Evolutionary conservation across 208 protist genomes (phyloP).

Genomic region (Jaenimonas drosophilae): DNA sequence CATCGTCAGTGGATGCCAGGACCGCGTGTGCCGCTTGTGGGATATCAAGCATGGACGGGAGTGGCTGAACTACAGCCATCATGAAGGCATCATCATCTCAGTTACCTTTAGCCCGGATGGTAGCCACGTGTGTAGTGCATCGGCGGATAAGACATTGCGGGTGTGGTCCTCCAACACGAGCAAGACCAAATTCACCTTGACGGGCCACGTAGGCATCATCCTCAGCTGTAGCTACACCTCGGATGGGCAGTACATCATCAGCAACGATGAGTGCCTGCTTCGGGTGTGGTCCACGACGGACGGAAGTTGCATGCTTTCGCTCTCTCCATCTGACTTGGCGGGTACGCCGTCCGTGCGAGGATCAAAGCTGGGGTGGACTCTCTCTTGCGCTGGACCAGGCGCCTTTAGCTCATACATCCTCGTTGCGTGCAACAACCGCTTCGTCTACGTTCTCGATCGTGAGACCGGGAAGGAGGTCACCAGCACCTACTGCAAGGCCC

Average conservation of each 20-base stretch:
- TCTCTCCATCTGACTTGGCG: conserved; percentile 39
- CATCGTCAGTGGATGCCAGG: conserved; percentile 80
- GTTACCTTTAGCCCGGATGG: conserved; percentile 73
- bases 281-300: conserved; percentile 61
- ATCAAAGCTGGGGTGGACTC: conserved; percentile 60
- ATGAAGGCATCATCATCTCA: conserved; percentile 80
- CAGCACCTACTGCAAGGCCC: conserved; percentile 68
- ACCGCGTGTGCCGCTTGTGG: conserved; percentile 83
- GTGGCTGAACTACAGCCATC: conserved; percentile 47
- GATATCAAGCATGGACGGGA: conserved; percentile 56
- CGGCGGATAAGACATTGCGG: conserved; percentile 71
- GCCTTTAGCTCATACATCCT: conserved; percentile 58
- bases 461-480: conserved; percentile 55
- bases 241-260: conserved; percentile 75
- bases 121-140: conserved; percentile 60
- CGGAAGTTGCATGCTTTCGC: conserved; percentile 40
- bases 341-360: conserved; percentile 18
- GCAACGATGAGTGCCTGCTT: conserved; percentile 77
- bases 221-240: conserved; percentile 68
- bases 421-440: conserved; percentile 76
- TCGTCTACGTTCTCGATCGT: conserved; percentile 77
- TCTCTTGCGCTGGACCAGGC: conserved; percentile 64
- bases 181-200: conserved; percentile 52
- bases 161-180: conserved; percentile 72
- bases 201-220: conserved; percentile 72